Evolutionary conservation across 2,329 filamentous ascomycete species (phyloP).

Genomic region (Fusarium hostae): DNA sequence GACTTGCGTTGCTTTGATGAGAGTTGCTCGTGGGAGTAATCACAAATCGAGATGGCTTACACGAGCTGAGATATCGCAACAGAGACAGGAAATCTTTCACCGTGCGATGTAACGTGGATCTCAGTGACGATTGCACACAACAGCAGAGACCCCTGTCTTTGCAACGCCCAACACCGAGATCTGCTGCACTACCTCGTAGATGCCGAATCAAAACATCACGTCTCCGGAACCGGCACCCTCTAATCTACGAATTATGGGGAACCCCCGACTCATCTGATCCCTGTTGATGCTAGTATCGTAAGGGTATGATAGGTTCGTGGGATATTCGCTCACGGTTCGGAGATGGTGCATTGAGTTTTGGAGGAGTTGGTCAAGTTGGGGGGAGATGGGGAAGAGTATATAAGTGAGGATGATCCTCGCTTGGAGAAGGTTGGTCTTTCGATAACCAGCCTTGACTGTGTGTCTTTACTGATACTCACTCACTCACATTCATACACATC

Average conservation of each 20-base stretch:
- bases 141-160: constrained; percentile 4
- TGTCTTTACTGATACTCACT: not conserved
- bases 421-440: not conserved
- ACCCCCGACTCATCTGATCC: not conserved
- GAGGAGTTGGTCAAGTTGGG: constrained; percentile 25
- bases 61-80: not conserved
- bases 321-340: constrained; percentile 24
- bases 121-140: not conserved
- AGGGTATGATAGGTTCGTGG: constrained; percentile 15
- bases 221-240: constrained; percentile 8
- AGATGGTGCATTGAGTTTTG: constrained; percentile 24
- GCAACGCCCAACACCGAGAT: constrained; percentile 27
- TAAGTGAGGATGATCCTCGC: constrained; percentile 6
- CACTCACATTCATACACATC: not conserved
- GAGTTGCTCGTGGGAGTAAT: not conserved
- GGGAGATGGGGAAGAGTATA: constrained; percentile 24
- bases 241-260: not conserved
- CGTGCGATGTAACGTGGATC: constrained; percentile 11
- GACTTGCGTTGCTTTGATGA: not conserved
- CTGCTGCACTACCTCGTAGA: constrained; percentile 17
- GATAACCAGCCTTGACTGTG: constrained; percentile 4
- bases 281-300: not conserved
- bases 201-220: constrained; percentile 7
- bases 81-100: not conserved
- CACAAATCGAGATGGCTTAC: not conserved